Evolutionary conservation across 257 asterid genomes (phyloP), one percentile per base, ranked within the genome.

Genomic region (Gynochthodes officinalis): DNA sequence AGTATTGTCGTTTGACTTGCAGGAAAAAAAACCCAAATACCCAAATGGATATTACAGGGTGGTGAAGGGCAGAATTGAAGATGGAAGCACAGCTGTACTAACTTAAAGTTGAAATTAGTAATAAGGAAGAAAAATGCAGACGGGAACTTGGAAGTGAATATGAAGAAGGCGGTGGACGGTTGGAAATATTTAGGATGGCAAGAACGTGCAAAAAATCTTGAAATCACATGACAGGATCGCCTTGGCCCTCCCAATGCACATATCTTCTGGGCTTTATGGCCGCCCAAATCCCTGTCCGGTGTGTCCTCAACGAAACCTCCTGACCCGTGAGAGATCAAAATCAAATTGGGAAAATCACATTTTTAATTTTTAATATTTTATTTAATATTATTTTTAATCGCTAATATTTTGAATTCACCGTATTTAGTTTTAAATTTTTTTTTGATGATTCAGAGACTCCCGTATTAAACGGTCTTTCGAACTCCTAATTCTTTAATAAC

Each of bases 141-240:
- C 7, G 42, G 27, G 42, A 52, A 52, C 61, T n/a, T n/a, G n/a
- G n/a, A n/a, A n/a, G n/a, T n/a, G 30, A 43, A 16, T 61, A 52
- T 23, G 57, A 15, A 15, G 60, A 25, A 27, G 60, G 65, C 67
- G 72, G 68, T 46, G 54, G 76, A 46, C n/a, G n/a, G n/a, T n/a
- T n/a, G n/a, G 3, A 23, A 55, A 53, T 19, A 37, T 27, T 7
- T n/a, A 27, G 64, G 62, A 28, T 27, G 16, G 76, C 13, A 25
- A 49, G 63, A 75, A 75, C 75, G 54, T 60, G 75, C 58, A 1
- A 50, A 46, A 67, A 69, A 75, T 75, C 79, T 71, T 60, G 63
- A 33, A 57, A 27, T 69, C 79, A 76, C 79, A 39, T 76, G 75
- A 61, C 39, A 35, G 25, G 9, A 23, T n/a, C 9, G 50, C 11